Evolutionary conservation across 345 rosid genomes (phyloP), one percentile per base, ranked within the genome.

Genomic region (Aegle marmelos): DNA sequence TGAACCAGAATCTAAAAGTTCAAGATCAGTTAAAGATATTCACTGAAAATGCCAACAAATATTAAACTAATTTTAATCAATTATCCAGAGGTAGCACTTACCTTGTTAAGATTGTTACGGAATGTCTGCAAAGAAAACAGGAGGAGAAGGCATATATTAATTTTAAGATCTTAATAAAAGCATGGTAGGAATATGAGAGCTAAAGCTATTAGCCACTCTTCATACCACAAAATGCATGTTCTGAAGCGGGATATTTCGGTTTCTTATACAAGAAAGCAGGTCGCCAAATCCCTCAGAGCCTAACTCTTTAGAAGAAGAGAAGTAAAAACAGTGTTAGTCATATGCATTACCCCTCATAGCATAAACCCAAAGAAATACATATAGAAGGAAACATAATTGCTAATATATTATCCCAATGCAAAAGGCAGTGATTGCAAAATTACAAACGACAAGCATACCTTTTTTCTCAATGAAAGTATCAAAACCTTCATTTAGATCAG

Each of bases 211-310:
- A 62, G 79, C 34, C 73, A 28, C 30, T 76, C 34, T 76, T 50
- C 88, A 57, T 89, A 96, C 99, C 95, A 96, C 98, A 85, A 96
- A 94, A 88, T 94, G 98, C 89, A 96, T 94, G 86, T 94, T 96
- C 27, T 94, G 92, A 78, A 94, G 89, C 7, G 92, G 87, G 78
- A 94, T 89, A 33, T 85, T 89, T 86, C 91, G 92, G 85, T 90
- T 91, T 81, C 99, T 89, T 72, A 94, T 85, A 85, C 98, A 89
- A 66, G 85, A 90, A 76, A 96, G 97, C 79, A 94, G 91, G 81
- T 91, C 90, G 14, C 98, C 98, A 78, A 92, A 96, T 28, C 98
- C 98, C 68, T 91, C 84, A 56, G 98, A 94, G 66, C 98, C 99
- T 84, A 92, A 79, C 8, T 94, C 98, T 96, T 81, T 61, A 78